phyloP scores from a whole-genome alignment of 345 rosid genomes.

The Salix suchowensis region DNA sequence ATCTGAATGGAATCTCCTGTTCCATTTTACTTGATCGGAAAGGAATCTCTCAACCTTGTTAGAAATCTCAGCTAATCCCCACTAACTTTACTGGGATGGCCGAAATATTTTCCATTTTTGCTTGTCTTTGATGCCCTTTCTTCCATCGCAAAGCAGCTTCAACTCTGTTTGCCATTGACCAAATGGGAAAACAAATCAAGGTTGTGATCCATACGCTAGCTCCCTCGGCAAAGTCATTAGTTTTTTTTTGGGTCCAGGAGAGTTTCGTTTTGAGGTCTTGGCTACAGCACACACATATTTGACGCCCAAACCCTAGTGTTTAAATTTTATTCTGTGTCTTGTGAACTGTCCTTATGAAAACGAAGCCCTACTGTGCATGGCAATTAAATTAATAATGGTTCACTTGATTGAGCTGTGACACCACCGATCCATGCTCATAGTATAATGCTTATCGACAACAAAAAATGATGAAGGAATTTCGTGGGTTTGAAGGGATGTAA shows the following conservation, averaged over 20 bases:
- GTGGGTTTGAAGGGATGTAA: constrained; percentile 28
- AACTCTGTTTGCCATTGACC: not conserved
- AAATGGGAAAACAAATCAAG: no score
- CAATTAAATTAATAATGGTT: no score
- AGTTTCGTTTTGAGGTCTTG: no score
- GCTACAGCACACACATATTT: no score
- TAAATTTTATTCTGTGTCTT: no score
- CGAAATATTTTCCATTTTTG: not conserved
- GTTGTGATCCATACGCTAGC: no score
- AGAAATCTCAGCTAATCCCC: not conserved
- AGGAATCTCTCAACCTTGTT: constrained; percentile 25
- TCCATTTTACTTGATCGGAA: constrained; percentile 15
- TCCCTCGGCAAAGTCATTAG: no score
- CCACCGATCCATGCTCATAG: no score
- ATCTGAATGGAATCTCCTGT: constrained; percentile 39
- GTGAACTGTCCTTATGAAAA: no score
- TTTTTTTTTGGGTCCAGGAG: no score
- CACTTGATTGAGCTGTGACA: not conserved
- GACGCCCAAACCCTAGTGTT: no score
- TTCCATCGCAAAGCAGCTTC: no score
- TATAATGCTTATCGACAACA: not conserved
- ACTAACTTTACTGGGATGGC: not conserved
- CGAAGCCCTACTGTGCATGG: not conserved
- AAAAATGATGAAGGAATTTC: constrained; percentile 21
- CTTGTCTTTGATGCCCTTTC: not conserved